Evolutionary conservation across 179 eudicot species (phyloP), one percentile per base, ranked within the genome.

Genomic region (Spergularia azorica): DNA sequence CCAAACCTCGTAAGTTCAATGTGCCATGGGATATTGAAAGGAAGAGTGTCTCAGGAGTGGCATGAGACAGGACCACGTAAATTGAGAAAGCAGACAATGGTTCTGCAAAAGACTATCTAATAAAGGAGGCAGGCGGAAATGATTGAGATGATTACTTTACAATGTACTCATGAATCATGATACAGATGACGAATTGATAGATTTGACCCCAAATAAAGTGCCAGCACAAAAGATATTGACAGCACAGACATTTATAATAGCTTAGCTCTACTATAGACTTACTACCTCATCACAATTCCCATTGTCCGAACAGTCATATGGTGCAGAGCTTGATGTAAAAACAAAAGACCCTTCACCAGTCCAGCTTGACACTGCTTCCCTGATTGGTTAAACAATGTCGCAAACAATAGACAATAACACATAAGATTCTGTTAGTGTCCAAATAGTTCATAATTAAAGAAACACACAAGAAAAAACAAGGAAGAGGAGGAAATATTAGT

Each of bases 291-390:
- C 83, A 83, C 97, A 92, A 39, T 72, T 62, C 52, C 98, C 98
- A 83, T 92, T 92, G 84, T 94, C 98, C 62, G 73, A 43, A 83
- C 97, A 86, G 82, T 94, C 97, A 85, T 84, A 90, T 26, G 86
- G 88, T 41, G 95, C 95, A 67, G 97, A 84, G 89, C 98, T 94
- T 82, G 98, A 94, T 17, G 98, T 94, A 84, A 94, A 94, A 32
- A 92, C 83, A 72, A 94, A 90, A 70, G 87, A 86, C 72, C 98
- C 98, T 77, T 89, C 89, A 39, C 97, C 94, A 77, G 83, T 90
- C 98, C 98, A 94, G 77, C 80, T 83, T 76, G 79, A 84, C 57
- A 88, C 85, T 67, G 98, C 97, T 86, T 84, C 93, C 83, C 98
- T 91, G 80, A 18, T 77, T 26, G n/a, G 73, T 62, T 51, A n/a